Evolutionary conservation across 208 protist species (phyloP).

Genomic region (Naegleria lovaniensis): DNA sequence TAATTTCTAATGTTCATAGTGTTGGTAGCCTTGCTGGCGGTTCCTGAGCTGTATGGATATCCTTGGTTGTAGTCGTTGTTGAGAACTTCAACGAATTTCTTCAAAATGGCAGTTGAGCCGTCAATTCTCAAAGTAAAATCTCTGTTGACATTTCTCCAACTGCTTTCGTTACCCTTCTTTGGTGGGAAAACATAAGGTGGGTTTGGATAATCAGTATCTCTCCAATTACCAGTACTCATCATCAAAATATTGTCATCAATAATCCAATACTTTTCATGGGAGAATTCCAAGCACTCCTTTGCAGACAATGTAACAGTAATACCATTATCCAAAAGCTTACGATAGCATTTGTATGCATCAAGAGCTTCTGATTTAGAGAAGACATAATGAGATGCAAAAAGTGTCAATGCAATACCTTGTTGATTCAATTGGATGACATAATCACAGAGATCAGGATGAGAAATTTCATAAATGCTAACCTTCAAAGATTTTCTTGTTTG

Average conservation of each 20-base stretch:
- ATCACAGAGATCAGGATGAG: conserved; percentile 33
- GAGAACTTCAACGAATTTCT: not conserved
- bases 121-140: conserved; percentile 43
- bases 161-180: not conserved
- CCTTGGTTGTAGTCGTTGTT: not conserved
- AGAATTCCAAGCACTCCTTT: conserved; percentile 34
- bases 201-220: conserved; percentile 41
- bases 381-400: conserved; percentile 45
- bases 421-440: conserved; percentile 31
- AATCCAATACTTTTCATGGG: conserved; percentile 49
- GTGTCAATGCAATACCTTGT: conserved; percentile 30
- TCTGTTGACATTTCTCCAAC: conserved; percentile 44
- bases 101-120: not conserved
- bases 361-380: conserved; percentile 36
- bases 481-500: conserved; percentile 19
- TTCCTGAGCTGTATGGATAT: not conserved
- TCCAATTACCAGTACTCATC: conserved; percentile 44
- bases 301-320: conserved; percentile 38
- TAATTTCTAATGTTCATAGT: not conserved
- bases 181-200: conserved; percentile 36
- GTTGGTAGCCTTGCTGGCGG: not conserved
- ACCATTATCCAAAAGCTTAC: conserved; percentile 24
- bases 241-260: conserved; percentile 38
- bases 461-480: conserved; percentile 48
- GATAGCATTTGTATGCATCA: conserved; percentile 36